Evolutionary conservation across 2,329 filamentous ascomycete species (phyloP), one percentile per base, ranked within the genome.

Genomic region (Pleomassaria siparia): DNA sequence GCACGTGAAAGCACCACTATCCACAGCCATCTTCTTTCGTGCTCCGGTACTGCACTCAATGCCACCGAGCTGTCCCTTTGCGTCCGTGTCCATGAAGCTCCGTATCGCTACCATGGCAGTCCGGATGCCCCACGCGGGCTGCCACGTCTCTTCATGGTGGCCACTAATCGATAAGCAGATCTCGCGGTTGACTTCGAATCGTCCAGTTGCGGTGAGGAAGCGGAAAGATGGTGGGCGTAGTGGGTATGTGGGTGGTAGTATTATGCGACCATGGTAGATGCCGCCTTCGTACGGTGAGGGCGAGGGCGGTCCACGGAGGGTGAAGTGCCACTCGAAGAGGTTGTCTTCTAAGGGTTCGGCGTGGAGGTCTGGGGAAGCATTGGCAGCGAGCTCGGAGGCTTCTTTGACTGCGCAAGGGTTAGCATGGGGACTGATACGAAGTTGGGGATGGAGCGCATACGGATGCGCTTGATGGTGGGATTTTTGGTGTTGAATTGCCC

Each of bases 261-360:
- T 82, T 69, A 99, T 97, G 64, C 92, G 90, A 48, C 94, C 94
- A 73, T 99, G 94, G 76, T 97, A 99, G 63, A 96, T 82, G 40
- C 94, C 94, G 25, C 79, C 76, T 36, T 84, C 83, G 74, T 91
- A 96, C 29, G 86, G 83, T 0, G 90, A 91, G 15, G 81, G 81
- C 25, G 82, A 78, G 0, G 92, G 92, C 0, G 92, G 91, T 0
- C 94, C 94, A 43, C 87, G 84, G n/a, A 99, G 80, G 0, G 94
- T 99, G 74, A 97, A 99, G 76, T 99, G 94, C 94, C 94, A 99
- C 74, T 97, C 91, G 74, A 96, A 96, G 44, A 99, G 85, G 72
- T 97, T 91, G 25, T 83, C 79, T 67, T 97, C 92, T 53, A 92
- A 83, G 0, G 94, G 94, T 3, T 85, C 79, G 32, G 92, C 94